Percentiles rank a stretch among this genome's conserved stretches.
Conservation (phyloP, 2,329 filamentous ascomycete species). For the Xylariomycetidae sp. region DNA sequence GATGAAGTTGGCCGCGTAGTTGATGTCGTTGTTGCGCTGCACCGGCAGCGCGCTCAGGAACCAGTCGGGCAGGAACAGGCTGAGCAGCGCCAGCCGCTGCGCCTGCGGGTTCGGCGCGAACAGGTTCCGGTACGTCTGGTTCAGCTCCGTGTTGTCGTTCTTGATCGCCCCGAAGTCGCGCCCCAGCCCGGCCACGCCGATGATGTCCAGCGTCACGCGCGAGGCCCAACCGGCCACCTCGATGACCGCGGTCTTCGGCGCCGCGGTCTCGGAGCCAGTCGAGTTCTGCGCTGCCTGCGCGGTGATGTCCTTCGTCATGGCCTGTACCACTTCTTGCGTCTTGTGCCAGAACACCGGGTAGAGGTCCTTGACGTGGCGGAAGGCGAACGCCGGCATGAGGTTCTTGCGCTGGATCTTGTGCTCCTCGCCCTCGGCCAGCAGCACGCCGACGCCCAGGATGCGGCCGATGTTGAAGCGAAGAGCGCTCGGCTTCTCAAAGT, state of each 20-base stretch:
- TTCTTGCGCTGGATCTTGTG: constrained; percentile 78
- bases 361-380: constrained; percentile 76
- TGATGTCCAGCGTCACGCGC: constrained; percentile 67
- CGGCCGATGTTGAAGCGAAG: constrained; percentile 52
- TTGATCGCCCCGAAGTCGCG: constrained; percentile 62
- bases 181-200: constrained; percentile 66
- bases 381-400: constrained; percentile 78
- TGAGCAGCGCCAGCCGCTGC: constrained; percentile 51
- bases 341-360: constrained; percentile 83
- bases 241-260: constrained; percentile 36
- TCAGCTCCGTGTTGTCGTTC: constrained; percentile 54
- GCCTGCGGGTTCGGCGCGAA: constrained; percentile 48
- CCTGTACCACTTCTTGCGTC: constrained; percentile 58
- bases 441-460: constrained; percentile 63
- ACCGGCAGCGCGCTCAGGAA: constrained; percentile 60
- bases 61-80: constrained; percentile 56
- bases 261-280: constrained; percentile 25
- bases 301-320: constrained; percentile 49
- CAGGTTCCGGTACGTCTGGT: constrained; percentile 47
- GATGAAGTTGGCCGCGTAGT: constrained; percentile 50
- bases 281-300: constrained; percentile 24
- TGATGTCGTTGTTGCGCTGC: constrained; percentile 61
- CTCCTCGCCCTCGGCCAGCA: constrained; percentile 85
- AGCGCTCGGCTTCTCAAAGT: constrained; percentile 57
- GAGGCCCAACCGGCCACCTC: constrained; percentile 59